Base-by-base conservation (phyloP, 2,329 filamentous ascomycete species). In the Colletotrichum sp. region DNA sequence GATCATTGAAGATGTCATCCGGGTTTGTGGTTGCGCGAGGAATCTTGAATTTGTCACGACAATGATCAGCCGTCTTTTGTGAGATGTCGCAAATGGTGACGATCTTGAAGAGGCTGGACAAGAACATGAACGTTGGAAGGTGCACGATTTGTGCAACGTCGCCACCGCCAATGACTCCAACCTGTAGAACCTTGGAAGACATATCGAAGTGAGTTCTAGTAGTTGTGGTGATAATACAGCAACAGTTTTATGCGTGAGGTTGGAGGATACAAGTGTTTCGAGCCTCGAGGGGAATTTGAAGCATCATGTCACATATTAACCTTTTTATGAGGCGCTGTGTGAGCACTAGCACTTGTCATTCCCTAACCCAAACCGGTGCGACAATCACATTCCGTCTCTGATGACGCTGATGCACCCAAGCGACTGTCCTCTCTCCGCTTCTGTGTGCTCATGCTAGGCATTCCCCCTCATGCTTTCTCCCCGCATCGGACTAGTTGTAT, bases 1-100 rank as follows among this genome's bases (percentile, higher is more conserved):
- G 69, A 12, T 83, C 81, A 30, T 79, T 76, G 79, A 85, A 84
- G 60, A 89, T 78, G 39, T 86, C 83, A 39, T 82, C 64, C 3
- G 86, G 80, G 63, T 85, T 74, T 63, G 82, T 82, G 32, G 84
- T 85, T 34, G 24, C 26, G 8, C 30, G 52, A 10, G 71, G 69
- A 66, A 82, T 81, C 66, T 80, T 77, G 72, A 85, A 83, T 69
- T 85, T 86, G 30, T 57, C 32, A 13, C 15, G 21, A 63, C 71
- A 73, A 63, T 73, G 71, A 12, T 68, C 10, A 9, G 49, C 65
- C 36, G 67, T 68, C 16, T 64, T 68, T 3, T 32, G 52, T 21
- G 71, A 73, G 10, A 73, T 44, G 24, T 73, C 71, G 36, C 21
- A 73, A 18, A 73, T 68, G 18, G 64, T 62, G 13, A 52, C 49